Conservation (phyloP, 495 filamentous ascomycete genomes). For the Penicillium angulare region DNA sequence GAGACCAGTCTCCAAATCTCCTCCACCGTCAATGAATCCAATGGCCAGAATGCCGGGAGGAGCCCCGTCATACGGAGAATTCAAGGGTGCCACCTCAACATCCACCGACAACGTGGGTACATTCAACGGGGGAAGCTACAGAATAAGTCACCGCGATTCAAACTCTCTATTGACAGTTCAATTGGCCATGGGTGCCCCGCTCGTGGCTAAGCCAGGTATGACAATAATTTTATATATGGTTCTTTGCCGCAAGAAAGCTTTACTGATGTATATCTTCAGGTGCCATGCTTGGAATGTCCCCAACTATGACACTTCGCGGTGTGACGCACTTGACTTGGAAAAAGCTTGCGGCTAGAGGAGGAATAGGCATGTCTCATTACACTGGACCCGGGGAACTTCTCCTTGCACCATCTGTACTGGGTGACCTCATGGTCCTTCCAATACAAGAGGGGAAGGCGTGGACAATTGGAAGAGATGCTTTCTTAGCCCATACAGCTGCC, state of each 20-base stretch:
- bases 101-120: constrained; percentile 81
- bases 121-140: constrained; percentile 93
- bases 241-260: too few relatives aligned
- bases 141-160: constrained; percentile 87
- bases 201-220: constrained; percentile 76
- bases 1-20: constrained; percentile 16
- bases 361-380: constrained; percentile 76
- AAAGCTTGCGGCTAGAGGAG: constrained; percentile 75
- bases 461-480: constrained; percentile 80
- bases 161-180: constrained; percentile 90
- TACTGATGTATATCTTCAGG: constrained; percentile 44
- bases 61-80: constrained; percentile 51
- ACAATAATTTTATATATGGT: not conserved
- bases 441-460: constrained; percentile 66
- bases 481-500: constrained; percentile 73
- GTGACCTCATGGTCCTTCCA: constrained; percentile 81
- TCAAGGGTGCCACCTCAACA: constrained; percentile 55
- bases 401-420: constrained; percentile 73
- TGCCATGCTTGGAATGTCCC: constrained; percentile 93
- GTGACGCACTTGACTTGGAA: constrained; percentile 86
- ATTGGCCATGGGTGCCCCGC: constrained; percentile 82
- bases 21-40: constrained; percentile 10
- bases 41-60: constrained; percentile 38
- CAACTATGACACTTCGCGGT: constrained; percentile 79
- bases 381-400: constrained; percentile 92